Percentiles rank a stretch among this genome's conserved stretches.
Evolutionary conservation across 2,329 filamentous ascomycete genomes (phyloP).

Genomic region (Colletotrichum caudatum): DNA sequence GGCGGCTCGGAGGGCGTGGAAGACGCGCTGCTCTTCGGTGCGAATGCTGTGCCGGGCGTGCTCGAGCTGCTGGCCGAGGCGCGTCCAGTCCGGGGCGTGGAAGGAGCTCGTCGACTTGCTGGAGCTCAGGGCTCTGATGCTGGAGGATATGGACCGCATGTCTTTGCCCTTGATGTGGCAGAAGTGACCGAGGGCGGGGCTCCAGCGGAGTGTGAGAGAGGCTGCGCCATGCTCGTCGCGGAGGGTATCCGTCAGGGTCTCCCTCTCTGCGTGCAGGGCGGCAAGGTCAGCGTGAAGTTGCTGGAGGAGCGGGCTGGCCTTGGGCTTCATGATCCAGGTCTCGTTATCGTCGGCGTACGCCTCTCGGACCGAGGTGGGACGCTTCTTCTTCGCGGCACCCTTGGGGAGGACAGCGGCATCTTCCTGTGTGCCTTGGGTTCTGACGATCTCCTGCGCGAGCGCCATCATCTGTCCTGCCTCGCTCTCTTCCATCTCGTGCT

Average conservation of each 20-base stretch:
- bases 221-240: conserved; percentile 70
- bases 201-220: conserved; percentile 85
- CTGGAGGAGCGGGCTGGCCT: conserved; percentile 74
- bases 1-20: conserved; percentile 77
- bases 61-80: conserved; percentile 83
- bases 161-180: conserved; percentile 91
- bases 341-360: conserved; percentile 71
- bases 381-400: conserved; percentile 57
- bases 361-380: conserved; percentile 62
- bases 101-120: conserved; percentile 89
- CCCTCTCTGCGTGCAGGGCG: conserved; percentile 70
- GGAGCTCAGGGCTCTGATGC: conserved; percentile 73
- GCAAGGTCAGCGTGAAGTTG: conserved; percentile 77
- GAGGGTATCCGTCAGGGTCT: conserved; percentile 69
- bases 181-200: conserved; percentile 87
- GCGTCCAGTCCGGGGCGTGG: conserved; percentile 85
- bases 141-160: conserved; percentile 52
- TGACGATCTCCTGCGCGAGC: conserved; percentile 78
- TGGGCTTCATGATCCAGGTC: conserved; percentile 74
- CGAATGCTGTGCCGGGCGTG: conserved; percentile 82
- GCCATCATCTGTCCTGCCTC: conserved; percentile 77
- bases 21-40: conserved; percentile 85
- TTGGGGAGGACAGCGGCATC: conserved; percentile 68
- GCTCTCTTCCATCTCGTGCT: conserved; percentile 81
- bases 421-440: conserved; percentile 73